Evolutionary conservation across 2,329 filamentous ascomycete genomes (phyloP).

Genomic region (Paecilomyces variotii): DNA sequence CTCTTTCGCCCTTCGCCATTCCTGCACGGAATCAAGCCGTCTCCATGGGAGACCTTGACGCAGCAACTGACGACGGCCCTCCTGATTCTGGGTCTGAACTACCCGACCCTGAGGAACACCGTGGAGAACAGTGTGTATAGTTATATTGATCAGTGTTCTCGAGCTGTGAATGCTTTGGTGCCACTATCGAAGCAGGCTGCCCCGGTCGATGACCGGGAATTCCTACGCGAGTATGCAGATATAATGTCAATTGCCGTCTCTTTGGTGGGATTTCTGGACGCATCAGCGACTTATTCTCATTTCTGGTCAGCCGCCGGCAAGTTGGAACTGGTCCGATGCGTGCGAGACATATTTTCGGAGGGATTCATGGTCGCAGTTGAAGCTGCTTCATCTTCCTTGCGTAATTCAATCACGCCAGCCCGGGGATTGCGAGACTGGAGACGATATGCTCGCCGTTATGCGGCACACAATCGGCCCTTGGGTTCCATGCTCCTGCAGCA

Average conservation of each 20-base stretch:
- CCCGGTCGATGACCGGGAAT: conserved; percentile 32
- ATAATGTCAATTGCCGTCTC: conserved; percentile 73
- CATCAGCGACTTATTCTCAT: conserved; percentile 64
- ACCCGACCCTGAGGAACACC: conserved; percentile 58
- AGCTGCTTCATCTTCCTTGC: conserved; percentile 80
- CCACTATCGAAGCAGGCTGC: conserved; percentile 50
- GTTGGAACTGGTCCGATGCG: conserved; percentile 60
- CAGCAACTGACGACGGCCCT: conserved; percentile 72
- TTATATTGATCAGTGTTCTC: conserved; percentile 65
- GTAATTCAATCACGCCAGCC: conserved; percentile 64
- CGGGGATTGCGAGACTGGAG: conserved; percentile 75
- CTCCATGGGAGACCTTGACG: conserved; percentile 77
- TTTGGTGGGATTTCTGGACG: conserved; percentile 82
- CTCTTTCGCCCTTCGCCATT: conserved; percentile 71
- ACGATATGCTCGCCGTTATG: conserved; percentile 74
- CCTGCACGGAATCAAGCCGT: conserved; percentile 74
- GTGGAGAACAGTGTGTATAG: conserved; percentile 60
- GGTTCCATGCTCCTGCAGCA: conserved; percentile 87
- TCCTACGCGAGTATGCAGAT: conserved; percentile 53
- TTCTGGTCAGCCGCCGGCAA: conserved; percentile 76
- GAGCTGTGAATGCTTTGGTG: conserved; percentile 51
- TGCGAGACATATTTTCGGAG: conserved; percentile 71
- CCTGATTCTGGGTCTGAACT: conserved; percentile 68
- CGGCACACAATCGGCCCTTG: conserved; percentile 67
- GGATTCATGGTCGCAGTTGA: conserved; percentile 79